phyloP scores from a whole-genome alignment of 164 flowering plant genomes.

The Paratinospora sagittata region DNA sequence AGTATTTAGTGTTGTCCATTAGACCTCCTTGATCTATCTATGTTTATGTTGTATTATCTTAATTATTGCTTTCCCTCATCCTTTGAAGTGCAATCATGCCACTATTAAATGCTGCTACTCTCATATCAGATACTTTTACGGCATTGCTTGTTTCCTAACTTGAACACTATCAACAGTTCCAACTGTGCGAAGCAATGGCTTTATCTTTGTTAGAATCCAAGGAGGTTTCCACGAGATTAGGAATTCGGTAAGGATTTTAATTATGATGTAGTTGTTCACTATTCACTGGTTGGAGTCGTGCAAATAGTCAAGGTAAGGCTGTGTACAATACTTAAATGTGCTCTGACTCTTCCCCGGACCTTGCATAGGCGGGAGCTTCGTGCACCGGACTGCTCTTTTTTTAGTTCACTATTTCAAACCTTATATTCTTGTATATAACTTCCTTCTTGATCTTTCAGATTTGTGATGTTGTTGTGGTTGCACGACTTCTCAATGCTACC shows the following conservation, averaged over 20 bases:
- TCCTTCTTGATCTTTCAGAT: constrained; percentile 43
- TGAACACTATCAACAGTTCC: constrained; percentile 41
- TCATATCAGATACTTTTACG: neutral
- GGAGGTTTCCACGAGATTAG: constrained; percentile 87
- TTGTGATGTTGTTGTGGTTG: constrained; percentile 74
- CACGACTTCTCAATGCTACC: constrained; percentile 90
- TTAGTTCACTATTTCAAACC: too few relatives aligned
- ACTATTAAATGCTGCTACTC: neutral
- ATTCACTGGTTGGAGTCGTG: too few relatives aligned
- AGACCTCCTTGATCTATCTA: too few relatives aligned
- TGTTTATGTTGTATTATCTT: too few relatives aligned
- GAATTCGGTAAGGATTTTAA: constrained; percentile 4
- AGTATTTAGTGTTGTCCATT: too few relatives aligned
- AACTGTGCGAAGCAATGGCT: constrained; percentile 56
- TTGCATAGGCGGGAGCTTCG: too few relatives aligned
- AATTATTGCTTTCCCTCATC: too few relatives aligned
- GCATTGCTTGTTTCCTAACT: neutral
- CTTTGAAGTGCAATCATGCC: too few relatives aligned
- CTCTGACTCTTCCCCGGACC: too few relatives aligned
- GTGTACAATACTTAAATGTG: too few relatives aligned
- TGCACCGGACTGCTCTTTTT: too few relatives aligned
- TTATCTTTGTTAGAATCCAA: constrained; percentile 86
- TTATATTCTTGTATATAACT: neutral
- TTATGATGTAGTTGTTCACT: neutral
- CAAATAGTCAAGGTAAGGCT: too few relatives aligned